These are phyloP conservation scores for Aechmea fasciata DNA, from an alignment of 176 grass and related monocot genomes.

Conservation along the genomic window DNA sequence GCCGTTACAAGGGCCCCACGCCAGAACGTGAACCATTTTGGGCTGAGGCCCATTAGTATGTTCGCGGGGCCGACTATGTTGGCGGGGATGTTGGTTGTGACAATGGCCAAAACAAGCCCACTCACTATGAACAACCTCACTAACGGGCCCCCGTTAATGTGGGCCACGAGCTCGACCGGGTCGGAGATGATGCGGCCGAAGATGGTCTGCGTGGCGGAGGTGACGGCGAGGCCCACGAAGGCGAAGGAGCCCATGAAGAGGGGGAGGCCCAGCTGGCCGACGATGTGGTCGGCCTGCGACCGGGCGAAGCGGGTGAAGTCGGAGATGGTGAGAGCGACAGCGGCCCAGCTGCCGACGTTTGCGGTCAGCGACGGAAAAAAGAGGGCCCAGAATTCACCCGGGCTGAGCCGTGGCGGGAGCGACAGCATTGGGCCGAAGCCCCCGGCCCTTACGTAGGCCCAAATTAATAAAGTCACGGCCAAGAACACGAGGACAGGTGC, in stretches of 20 bases:
- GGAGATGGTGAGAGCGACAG: slow-evolving; percentile 31
- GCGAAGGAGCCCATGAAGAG: slow-evolving; percentile 23
- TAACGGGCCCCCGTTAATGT: slow-evolving; percentile 8
- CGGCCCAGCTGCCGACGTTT: slow-evolving; percentile 21
- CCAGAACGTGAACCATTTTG: slow-evolving; percentile 31
- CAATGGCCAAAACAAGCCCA: slow-evolving; percentile 24
- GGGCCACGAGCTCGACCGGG: slow-evolving; percentile 31
- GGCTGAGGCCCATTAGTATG: slow-evolving; percentile 26
- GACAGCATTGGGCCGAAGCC: slow-evolving; percentile 37
- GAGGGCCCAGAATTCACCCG: slow-evolving; percentile 27
- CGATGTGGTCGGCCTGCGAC: slow-evolving; percentile 22
- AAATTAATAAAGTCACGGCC: slow-evolving; percentile 13
- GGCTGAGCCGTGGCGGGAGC: slow-evolving; percentile 13
- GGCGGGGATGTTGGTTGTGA: slow-evolving; percentile 41
- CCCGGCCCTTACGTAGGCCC: slow-evolving; percentile 31
- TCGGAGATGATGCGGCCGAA: slow-evolving; percentile 28
- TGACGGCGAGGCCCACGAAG: slow-evolving; percentile 34
- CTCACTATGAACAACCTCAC: slow-evolving; percentile 7
- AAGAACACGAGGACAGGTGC: slow-evolving; percentile 21
- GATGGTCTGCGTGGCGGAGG: slow-evolving; percentile 31
- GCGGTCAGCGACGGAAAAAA: slow-evolving; percentile 44
- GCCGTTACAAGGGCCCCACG: slow-evolving; percentile 19
- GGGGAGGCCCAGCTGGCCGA: slow-evolving; percentile 34
- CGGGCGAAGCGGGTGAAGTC: slow-evolving; percentile 36
- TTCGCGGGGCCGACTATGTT: slow-evolving; percentile 36